Evolutionary conservation across 768 basidiomycete species (phyloP).

Genomic region (Dentipellis sp.): DNA sequence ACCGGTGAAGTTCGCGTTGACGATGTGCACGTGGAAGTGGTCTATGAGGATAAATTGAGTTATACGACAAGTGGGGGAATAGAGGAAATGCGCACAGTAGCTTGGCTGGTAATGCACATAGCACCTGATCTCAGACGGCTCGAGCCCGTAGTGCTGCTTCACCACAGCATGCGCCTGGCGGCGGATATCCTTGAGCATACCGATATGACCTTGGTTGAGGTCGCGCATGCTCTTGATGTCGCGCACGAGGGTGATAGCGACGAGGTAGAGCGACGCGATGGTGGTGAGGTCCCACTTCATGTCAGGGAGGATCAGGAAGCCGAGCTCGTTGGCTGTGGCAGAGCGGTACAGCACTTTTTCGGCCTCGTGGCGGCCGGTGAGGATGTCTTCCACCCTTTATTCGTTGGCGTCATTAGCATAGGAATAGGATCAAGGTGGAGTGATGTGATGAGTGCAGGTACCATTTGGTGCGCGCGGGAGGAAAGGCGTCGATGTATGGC

Average conservation of each 20-base stretch:
- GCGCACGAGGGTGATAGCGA: constrained; percentile 61
- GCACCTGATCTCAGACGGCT: constrained; percentile 54
- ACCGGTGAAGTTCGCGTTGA: constrained; percentile 59
- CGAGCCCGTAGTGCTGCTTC: constrained; percentile 57
- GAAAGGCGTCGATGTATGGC: constrained; percentile 75
- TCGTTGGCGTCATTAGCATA: too few relatives aligned
- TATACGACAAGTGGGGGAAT: not conserved
- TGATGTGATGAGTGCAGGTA: constrained; percentile 17
- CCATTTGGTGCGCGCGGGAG: constrained; percentile 76
- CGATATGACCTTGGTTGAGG: constrained; percentile 53
- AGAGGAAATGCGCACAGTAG: constrained; percentile 56
- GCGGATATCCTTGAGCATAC: constrained; percentile 58
- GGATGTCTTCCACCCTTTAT: constrained; percentile 82
- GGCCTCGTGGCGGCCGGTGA: constrained; percentile 67
- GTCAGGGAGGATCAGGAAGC: constrained; percentile 83
- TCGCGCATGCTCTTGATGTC: constrained; percentile 70
- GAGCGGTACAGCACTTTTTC: constrained; percentile 61
- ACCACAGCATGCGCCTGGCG: constrained; percentile 43
- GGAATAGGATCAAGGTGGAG: too few relatives aligned
- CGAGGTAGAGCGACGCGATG: constrained; percentile 73
- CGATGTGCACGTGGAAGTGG: constrained; percentile 91
- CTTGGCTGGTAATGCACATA: constrained; percentile 94
- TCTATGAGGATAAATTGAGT: constrained; percentile 37
- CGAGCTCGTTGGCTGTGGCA: constrained; percentile 30
- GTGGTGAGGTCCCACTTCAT: constrained; percentile 93